Conservation (phyloP, 257 asterid species). For the Lavandula angustifolia region DNA sequence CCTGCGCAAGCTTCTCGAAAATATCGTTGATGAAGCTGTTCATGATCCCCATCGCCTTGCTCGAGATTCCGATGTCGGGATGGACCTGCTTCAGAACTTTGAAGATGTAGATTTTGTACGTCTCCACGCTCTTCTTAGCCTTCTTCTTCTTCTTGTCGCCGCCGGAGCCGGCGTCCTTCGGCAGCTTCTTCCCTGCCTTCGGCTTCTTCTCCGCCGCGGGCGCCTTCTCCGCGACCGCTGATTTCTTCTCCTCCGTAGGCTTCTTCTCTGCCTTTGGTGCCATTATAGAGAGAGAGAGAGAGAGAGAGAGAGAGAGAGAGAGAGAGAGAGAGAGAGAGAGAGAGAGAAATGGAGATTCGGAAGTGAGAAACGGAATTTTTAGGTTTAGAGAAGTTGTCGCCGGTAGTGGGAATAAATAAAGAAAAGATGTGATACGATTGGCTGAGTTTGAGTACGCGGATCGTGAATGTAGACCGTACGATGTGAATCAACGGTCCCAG, state of each 20-base stretch:
- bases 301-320: too few relatives aligned
- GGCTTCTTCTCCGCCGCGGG: slow-evolving; percentile 71
- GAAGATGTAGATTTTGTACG: too few relatives aligned
- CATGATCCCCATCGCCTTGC: slow-evolving; percentile 82
- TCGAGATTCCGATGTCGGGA: slow-evolving; percentile 76
- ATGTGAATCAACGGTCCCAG: background rate
- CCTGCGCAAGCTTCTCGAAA: slow-evolving; percentile 59
- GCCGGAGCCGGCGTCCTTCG: slow-evolving; percentile 51
- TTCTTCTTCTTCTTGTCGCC: slow-evolving; percentile 65
- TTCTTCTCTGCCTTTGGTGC: slow-evolving; percentile 65
- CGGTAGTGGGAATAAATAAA: background rate
- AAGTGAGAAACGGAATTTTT: background rate
- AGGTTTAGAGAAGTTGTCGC: background rate
- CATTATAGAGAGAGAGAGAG: slow-evolving; percentile 38
- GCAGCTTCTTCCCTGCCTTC: slow-evolving; percentile 71
- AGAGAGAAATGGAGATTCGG: too few relatives aligned
- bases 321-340: too few relatives aligned
- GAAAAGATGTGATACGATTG: slow-evolving; percentile 27
- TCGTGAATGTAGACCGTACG: slow-evolving; percentile 20
- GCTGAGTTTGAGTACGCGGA: slow-evolving; percentile 23
- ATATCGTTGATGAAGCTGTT: slow-evolving; percentile 71
- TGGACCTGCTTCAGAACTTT: too few relatives aligned
- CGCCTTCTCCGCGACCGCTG: slow-evolving; percentile 47
- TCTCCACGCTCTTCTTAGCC: slow-evolving; percentile 43
- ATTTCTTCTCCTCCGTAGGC: slow-evolving; percentile 38